Base-by-base conservation (phyloP, 73 alveolate genomes). In the Loxodes magnus region DNA sequence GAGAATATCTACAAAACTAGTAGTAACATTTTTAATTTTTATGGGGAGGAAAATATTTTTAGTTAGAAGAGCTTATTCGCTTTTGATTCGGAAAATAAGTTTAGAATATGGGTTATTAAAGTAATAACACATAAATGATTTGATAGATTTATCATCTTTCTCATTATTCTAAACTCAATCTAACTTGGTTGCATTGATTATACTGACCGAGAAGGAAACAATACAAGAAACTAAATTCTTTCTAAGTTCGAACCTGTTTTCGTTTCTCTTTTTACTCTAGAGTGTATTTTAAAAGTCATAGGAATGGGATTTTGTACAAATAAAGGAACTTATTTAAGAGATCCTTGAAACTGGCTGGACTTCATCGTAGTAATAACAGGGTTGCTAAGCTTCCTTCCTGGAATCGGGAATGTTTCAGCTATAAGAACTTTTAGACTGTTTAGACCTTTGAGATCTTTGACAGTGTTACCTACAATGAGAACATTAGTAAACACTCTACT, bases 331-430 rank as follows among this genome's bases (percentile, higher is more conserved):
- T 82, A 82, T 37, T 44, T 82, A 19, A 61, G 95, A 59, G 88
- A 82, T 29, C 43, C 71, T 4, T 82, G 95, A 90, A 82, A 82
- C 41, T 44, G 64, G 22, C 44, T 82, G 25, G 95, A 82, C 50
- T 82, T 82, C 66, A 24, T 66, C 14, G 82, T 82, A 14, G 82
- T 82, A 2, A 42, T 51, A 22, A 67, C 74, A 9, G 78, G 82
- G 55, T 62, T 51, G 49, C 59, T 61, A 7, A 25, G 61, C 2
- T 54, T 37, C 23, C 22, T 42, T 23, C 54, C 43, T 3, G 51
- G 61, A 5, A n/a, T n/a, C n/a, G 21, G 59, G 2, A n/a, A n/a
- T n/a, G 36, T 53, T 7, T 43, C 33, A 30, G 57, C 80, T 0
- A 34, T 72, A 22, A 66, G 87, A 27, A 53, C 64, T 10, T 34